Evolutionary conservation across 169 alveolate species (phyloP).

Genomic region (Sarcocystis neurona): DNA sequence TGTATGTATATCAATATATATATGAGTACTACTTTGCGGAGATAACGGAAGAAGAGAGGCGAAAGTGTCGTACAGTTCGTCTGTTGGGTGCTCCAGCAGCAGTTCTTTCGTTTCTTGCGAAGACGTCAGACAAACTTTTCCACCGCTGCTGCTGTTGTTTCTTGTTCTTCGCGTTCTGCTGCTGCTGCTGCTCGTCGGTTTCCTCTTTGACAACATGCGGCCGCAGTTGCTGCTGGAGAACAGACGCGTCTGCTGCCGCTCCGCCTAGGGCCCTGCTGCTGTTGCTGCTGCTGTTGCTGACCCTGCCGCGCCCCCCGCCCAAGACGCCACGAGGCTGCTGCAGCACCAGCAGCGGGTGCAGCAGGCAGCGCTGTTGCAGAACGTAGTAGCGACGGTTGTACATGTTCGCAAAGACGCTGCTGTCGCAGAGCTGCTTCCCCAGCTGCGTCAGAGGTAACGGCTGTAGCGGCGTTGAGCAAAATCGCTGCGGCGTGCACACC

Average conservation of each 20-base stretch:
- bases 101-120: too few species aligned
- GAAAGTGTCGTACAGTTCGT: too few species aligned
- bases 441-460: background rate
- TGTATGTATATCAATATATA: too few species aligned
- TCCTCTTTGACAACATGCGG: too few species aligned
- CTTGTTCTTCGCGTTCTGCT: background rate
- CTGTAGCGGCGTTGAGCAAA: background rate
- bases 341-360: background rate
- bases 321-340: background rate
- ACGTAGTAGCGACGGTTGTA: constrained; percentile 20
- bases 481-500: background rate
- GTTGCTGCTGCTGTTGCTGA: background rate
- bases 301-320: background rate
- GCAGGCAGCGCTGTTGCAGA: constrained; percentile 4
- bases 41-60: too few species aligned
- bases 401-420: constrained; percentile 2
- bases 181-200: background rate
- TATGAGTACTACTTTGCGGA: too few species aligned
- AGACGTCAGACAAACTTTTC: too few species aligned
- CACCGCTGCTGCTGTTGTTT: background rate
- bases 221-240: too few species aligned
- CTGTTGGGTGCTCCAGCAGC: too few species aligned
- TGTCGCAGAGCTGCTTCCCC: background rate
- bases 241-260: background rate
- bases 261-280: background rate